phyloP scores from a whole-genome alignment of 768 basidiomycete species.

The Russula lepida region DNA sequence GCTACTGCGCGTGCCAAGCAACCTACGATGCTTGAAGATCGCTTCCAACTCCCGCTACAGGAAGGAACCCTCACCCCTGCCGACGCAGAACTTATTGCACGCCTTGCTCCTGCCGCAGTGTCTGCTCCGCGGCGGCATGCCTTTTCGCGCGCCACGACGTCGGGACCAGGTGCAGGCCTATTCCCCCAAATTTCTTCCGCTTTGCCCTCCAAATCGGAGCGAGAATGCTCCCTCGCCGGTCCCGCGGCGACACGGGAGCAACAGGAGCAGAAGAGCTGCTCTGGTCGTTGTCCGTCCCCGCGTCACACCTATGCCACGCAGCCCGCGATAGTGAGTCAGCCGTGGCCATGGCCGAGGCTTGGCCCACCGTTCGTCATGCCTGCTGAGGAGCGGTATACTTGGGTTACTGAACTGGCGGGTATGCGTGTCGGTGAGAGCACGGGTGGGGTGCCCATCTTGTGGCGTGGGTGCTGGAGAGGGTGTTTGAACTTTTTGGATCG shows the following conservation, averaged over 20 bases:
- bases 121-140: constrained; percentile 11
- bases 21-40: constrained; percentile 12
- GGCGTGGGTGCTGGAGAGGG: constrained; percentile 19
- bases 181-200: neutral
- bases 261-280: constrained; percentile 2
- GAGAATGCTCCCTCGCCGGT: neutral
- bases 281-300: constrained; percentile 19
- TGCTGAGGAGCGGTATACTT: constrained; percentile 17
- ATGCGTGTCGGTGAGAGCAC: constrained; percentile 13
- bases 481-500: constrained; percentile 15
- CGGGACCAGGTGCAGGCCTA: constrained; percentile 5
- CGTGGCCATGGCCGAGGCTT: constrained; percentile 14
- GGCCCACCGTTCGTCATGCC: constrained; percentile 17
- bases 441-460: constrained; percentile 20
- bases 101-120: constrained; percentile 9
- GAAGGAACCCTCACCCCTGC: constrained; percentile 11
- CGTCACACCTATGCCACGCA: neutral
- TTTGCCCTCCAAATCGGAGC: neutral
- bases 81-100: constrained; percentile 8
- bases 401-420: constrained; percentile 17
- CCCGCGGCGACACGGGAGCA: neutral
- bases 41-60: constrained; percentile 15
- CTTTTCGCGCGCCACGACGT: constrained; percentile 14
- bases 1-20: neutral
- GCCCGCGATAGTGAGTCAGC: neutral